Evolutionary conservation across 768 basidiomycete species (phyloP).

Genomic region (Tulasnella sp.): DNA sequence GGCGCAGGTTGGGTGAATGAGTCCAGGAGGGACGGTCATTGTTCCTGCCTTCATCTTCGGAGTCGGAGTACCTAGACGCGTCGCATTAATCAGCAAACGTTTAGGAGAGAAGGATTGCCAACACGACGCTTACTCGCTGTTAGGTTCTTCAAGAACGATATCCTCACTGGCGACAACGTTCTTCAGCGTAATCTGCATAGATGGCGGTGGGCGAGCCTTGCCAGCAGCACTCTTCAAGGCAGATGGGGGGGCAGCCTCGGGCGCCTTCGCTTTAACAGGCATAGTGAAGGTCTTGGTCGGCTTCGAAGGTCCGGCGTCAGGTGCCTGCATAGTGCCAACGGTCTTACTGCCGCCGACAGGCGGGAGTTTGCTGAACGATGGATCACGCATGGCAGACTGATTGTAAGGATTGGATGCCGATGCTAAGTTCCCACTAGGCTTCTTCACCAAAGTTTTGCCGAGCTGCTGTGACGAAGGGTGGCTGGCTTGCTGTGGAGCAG

Average conservation of each 20-base stretch:
- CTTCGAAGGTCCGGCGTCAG: constrained; percentile 26
- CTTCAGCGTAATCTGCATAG: constrained; percentile 48
- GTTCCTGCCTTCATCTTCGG: constrained; percentile 84
- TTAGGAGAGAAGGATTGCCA: not conserved
- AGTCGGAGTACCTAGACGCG: constrained; percentile 70
- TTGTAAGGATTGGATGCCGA: not conserved
- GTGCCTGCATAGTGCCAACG: constrained; percentile 27
- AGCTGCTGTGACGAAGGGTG: constrained; percentile 25
- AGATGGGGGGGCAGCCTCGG: constrained; percentile 26
- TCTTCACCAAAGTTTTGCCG: constrained; percentile 20
- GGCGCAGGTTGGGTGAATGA: constrained; percentile 79
- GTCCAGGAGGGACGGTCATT: constrained; percentile 84
- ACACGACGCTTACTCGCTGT: constrained; percentile 59
- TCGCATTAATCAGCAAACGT: constrained; percentile 22
- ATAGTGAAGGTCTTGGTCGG: constrained; percentile 47
- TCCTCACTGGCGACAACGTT: constrained; percentile 60
- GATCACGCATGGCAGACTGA: constrained; percentile 6
- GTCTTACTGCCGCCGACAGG: not conserved
- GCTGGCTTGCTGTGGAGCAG: constrained; percentile 33
- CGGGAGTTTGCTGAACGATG: constrained; percentile 30
- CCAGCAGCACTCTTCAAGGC: not conserved
- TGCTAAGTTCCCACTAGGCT: constrained; percentile 20
- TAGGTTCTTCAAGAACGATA: constrained; percentile 91
- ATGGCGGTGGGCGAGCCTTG: constrained; percentile 57
- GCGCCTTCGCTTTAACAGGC: constrained; percentile 32